Conservation (phyloP, 345 rosid genomes). For the Dipteronia dyeriana region DNA sequence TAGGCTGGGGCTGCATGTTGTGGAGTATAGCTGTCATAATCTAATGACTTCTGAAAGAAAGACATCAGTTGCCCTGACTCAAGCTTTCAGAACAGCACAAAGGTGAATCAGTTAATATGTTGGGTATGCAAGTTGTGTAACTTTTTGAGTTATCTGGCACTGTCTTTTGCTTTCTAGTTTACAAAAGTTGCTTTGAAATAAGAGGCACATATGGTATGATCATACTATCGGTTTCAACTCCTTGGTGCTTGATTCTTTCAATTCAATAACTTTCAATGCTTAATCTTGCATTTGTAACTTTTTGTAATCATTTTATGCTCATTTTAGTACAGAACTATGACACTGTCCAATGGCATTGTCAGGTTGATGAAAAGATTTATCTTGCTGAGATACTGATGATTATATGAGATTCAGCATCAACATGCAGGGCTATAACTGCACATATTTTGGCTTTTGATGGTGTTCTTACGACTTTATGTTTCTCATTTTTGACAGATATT, state of each 20-base stretch:
- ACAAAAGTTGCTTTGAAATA: not conserved
- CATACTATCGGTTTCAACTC: not conserved
- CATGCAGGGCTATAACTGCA: not conserved
- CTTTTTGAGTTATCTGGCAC: not conserved
- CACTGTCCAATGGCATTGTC: not conserved
- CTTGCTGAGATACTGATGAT: not conserved
- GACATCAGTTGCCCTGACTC: conserved; percentile 69
- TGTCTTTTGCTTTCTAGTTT: conserved; percentile 4
- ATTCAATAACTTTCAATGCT: not conserved
- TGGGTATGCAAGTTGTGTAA: conserved; percentile 16
- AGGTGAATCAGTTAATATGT: conserved; percentile 53
- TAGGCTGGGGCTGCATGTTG: conserved; percentile 82
- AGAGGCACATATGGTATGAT: not conserved
- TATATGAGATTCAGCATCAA: conserved; percentile 7
- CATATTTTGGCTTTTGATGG: conserved; percentile 8
- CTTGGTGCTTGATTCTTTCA: not conserved
- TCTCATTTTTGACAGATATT: conserved; percentile 55
- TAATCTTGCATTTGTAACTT: not conserved
- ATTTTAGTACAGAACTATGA: not conserved
- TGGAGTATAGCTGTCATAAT: conserved; percentile 89
- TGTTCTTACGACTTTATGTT: conserved; percentile 17
- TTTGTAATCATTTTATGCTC: not conserved
- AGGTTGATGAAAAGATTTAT: not conserved
- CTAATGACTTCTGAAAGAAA: conserved; percentile 73
- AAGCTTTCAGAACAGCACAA: conserved; percentile 81